Evolutionary conservation across 2,329 filamentous ascomycete genomes (phyloP), one percentile per base, ranked within the genome.

Genomic region (Cryphonectria radicalis): DNA sequence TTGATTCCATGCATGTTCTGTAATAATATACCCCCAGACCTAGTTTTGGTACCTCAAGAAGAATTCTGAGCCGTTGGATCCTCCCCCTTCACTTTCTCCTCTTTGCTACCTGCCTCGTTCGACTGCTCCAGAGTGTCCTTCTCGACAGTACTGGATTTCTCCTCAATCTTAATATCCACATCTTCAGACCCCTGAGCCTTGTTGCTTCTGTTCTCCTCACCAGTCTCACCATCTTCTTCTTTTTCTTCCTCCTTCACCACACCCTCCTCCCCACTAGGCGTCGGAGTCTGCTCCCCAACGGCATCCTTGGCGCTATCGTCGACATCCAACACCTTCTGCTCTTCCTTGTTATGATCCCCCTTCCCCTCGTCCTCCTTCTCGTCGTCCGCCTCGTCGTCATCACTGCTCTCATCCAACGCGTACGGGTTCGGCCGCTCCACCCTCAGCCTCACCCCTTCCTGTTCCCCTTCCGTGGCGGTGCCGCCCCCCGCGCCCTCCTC

Each of bases 251-350:
- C 63, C 43, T 70, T 43, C 28, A 64, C 46, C 25, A 50, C 60
- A 11, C 62, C 68, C 17, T 66, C 63, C 60, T 73, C 62, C 60
- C 72, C 62, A 14, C 57, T 46, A 57, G 40, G 71, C 67, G 57
- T 40, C 8, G 59, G 43, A 32, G 67, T 32, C 42, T 62, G 59
- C 67, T 68, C 67, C 28, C 67, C 71, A 3, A 73, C 42, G 14
- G 69, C 77, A 71, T 80, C 78, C 74, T 77, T 78, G 3, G 77
- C 77, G 66, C 77, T 78, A 67, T 80, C 78, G 67, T 80, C 78
- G 35, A 80, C 72, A 73, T 79, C 78, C 64, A 79, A 66, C 42
- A 78, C 76, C 68, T 76, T 71, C 4, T 69, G 69, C 72, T 74
- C 73, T 28, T 73, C 68, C 32, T 70, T 42, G 43, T 8, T 72